phyloP scores from a whole-genome alignment of 345 rosid genomes.

The Citrus hindsii region DNA sequence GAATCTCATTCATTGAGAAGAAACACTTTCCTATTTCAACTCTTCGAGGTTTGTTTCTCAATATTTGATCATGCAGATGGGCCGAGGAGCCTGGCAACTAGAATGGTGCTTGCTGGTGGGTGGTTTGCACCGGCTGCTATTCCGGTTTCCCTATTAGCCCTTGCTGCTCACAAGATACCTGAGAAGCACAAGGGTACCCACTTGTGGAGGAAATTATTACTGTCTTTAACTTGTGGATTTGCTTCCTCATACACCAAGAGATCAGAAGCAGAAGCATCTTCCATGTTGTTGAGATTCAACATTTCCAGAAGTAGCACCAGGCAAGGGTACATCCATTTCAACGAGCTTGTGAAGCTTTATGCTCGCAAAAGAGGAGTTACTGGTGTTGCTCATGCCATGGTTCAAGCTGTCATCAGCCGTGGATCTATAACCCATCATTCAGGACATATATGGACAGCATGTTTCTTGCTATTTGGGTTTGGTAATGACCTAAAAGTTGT shows the following conservation, averaged over 20 bases:
- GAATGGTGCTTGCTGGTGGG: conserved; percentile 84
- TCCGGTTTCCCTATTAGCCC: conserved; percentile 61
- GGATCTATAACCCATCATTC: conserved; percentile 52
- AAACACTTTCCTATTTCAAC: conserved; percentile 68
- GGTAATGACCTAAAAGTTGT: conserved; percentile 57
- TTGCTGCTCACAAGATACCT: conserved; percentile 79
- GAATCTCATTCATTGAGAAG: conserved; percentile 44
- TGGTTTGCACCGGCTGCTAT: conserved; percentile 92
- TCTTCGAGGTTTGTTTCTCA: conserved; percentile 92
- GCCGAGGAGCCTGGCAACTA: conserved; percentile 83
- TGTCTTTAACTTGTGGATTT: conserved; percentile 66
- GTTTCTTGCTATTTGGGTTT: conserved; percentile 75
- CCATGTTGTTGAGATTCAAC: conserved; percentile 80
- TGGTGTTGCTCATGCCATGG: conserved; percentile 62
- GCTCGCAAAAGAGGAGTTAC: conserved; percentile 49
- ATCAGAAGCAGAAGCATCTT: conserved; percentile 78
- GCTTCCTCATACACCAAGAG: conserved; percentile 53
- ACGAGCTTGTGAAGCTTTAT: conserved; percentile 68
- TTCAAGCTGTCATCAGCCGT: conserved; percentile 64
- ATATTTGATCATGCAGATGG: conserved; percentile 93
- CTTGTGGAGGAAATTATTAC: conserved; percentile 53
- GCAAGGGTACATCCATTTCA: conserved; percentile 57
- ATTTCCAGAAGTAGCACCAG: conserved; percentile 67
- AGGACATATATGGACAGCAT: conserved; percentile 83
- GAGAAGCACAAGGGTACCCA: conserved; percentile 54